phyloP scores from a whole-genome alignment of 2,329 filamentous ascomycete genomes.

The Fusarium nematophilum region DNA sequence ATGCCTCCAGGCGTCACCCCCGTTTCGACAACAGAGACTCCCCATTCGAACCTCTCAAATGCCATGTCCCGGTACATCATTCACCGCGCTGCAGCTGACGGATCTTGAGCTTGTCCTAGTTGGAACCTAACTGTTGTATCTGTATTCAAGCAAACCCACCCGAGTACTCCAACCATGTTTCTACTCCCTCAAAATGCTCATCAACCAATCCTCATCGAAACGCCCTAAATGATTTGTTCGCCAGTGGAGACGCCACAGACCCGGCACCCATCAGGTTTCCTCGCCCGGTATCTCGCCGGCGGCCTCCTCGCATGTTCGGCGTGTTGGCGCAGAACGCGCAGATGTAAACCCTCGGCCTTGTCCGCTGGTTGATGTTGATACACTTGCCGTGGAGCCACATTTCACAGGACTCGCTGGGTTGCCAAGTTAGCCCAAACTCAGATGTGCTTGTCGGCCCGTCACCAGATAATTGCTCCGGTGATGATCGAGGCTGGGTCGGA shows the following conservation, averaged over 20 bases:
- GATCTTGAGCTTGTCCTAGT: slow-evolving; percentile 1
- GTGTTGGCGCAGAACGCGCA: slow-evolving; percentile 73
- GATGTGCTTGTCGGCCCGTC: not conserved
- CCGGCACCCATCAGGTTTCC: slow-evolving; percentile 39
- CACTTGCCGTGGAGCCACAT: slow-evolving; percentile 74
- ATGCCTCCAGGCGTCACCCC: not conserved
- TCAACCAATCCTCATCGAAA: slow-evolving; percentile 51
- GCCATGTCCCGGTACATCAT: too few species aligned
- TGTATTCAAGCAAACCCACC: slow-evolving; percentile 29
- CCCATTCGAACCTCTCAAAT: too few species aligned
- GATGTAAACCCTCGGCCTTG: slow-evolving; percentile 71
- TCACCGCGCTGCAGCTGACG: not conserved
- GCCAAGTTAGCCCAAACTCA: slow-evolving; percentile 33
- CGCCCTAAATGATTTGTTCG: slow-evolving; percentile 57
- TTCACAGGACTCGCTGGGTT: slow-evolving; percentile 69
- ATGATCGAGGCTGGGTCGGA: not conserved
- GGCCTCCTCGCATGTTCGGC: slow-evolving; percentile 62
- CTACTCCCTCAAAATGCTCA: slow-evolving; percentile 35
- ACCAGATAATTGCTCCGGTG: not conserved
- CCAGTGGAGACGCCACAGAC: slow-evolving; percentile 52
- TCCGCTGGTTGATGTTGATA: slow-evolving; percentile 67
- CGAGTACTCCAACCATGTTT: slow-evolving; percentile 32
- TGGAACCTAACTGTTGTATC: slow-evolving; percentile 4
- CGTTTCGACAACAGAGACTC: too few species aligned
- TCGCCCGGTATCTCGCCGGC: slow-evolving; percentile 58